These are phyloP conservation scores for Phytopythium aichiense DNA, from an alignment of 352 stramenopile genomes.

Conservation along the genomic window DNA sequence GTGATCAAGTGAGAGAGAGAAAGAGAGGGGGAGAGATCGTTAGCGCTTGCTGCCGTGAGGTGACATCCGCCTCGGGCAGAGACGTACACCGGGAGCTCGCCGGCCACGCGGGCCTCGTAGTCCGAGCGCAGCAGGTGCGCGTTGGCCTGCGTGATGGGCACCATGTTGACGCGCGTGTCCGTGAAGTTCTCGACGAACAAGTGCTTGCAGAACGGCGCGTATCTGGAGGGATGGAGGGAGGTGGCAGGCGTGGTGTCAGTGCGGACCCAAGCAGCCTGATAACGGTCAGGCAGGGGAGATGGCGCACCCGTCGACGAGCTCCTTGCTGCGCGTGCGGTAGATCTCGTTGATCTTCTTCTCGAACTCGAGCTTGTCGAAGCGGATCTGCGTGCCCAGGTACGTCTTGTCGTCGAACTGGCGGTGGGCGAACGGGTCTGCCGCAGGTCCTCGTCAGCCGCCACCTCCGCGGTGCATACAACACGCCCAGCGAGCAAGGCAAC, in stretches of 20 bases:
- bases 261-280: not conserved
- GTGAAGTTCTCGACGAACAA: constrained; percentile 96
- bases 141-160: constrained; percentile 94
- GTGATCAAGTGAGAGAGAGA: too few species aligned
- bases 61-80: not conserved
- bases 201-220: constrained; percentile 99
- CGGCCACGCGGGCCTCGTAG: constrained; percentile 92
- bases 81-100: constrained; percentile 93
- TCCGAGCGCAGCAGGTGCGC: constrained; percentile 88
- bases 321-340: constrained; percentile 52
- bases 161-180: constrained; percentile 80
- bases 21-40: not conserved
- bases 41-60: not conserved
- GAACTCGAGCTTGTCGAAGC: constrained; percentile 73
- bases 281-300: not conserved
- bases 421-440: constrained; percentile 70
- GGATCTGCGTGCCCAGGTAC: constrained; percentile 69
- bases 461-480: not conserved
- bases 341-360: constrained; percentile 82
- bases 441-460: not conserved
- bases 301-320: constrained; percentile 65
- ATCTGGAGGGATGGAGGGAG: constrained; percentile 42
- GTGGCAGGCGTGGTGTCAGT: constrained; percentile 1
- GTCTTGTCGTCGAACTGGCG: constrained; percentile 83
- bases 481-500: not conserved